Conservation (phyloP, 176 grass and related monocot species). For the Raddia guianensis region DNA sequence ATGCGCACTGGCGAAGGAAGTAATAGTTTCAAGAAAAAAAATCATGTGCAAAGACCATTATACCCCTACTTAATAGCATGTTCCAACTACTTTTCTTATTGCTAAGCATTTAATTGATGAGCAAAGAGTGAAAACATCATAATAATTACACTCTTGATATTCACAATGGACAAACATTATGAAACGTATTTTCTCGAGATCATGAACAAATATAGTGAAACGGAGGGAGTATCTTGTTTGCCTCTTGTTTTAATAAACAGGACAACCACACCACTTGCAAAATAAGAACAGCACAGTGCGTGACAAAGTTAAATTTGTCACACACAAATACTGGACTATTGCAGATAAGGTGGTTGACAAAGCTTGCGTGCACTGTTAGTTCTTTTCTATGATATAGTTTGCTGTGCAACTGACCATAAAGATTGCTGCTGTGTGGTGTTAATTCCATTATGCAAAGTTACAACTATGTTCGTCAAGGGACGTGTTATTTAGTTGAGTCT, state of each 20-base stretch:
- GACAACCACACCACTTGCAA: background rate
- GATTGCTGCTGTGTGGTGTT: background rate
- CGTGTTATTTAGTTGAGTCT: background rate
- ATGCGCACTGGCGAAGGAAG: too few relatives aligned
- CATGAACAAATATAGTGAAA: too few relatives aligned
- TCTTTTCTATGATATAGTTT: constrained; percentile 10
- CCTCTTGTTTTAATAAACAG: background rate
- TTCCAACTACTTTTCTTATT: too few relatives aligned
- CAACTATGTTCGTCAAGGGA: background rate
- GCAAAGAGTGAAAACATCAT: too few relatives aligned
- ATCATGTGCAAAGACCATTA: too few relatives aligned
- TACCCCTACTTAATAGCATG: too few relatives aligned
- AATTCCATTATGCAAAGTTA: background rate
- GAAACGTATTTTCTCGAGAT: too few relatives aligned
- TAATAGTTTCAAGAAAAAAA: too few relatives aligned
- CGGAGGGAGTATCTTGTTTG: too few relatives aligned
- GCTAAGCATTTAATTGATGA: too few relatives aligned
- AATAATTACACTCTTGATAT: too few relatives aligned
- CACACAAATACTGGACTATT: background rate
- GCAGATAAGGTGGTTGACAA: background rate
- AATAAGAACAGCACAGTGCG: background rate
- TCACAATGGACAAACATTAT: too few relatives aligned
- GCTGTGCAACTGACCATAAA: background rate
- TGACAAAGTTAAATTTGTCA: background rate
- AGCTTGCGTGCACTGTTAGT: background rate